These are phyloP conservation scores for Lachnellula willkommii DNA, from an alignment of 2,329 filamentous ascomycete genomes.

Conservation along the genomic window DNA sequence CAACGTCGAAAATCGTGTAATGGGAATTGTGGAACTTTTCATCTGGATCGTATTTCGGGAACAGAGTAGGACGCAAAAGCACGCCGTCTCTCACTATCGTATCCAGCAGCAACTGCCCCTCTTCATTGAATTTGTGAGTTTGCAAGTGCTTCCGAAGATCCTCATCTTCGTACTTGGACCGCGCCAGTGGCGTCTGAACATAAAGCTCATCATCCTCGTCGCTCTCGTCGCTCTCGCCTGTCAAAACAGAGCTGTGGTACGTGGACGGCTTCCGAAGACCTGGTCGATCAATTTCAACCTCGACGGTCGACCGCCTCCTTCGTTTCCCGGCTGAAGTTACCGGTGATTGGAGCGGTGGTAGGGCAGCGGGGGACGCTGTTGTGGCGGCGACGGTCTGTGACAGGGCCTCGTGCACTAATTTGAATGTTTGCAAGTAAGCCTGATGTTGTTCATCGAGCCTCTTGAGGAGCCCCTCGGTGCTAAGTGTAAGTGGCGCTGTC, in stretches of 20 bases:
- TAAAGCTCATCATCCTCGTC: slow-evolving; percentile 36
- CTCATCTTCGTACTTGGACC: slow-evolving; percentile 38
- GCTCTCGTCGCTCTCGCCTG: slow-evolving; percentile 33
- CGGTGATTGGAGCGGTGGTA: background rate
- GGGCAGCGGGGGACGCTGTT: background rate
- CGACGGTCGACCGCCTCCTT: slow-evolving; percentile 12
- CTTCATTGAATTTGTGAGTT: slow-evolving; percentile 38
- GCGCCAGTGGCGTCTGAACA: slow-evolving; percentile 36
- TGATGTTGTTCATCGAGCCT: slow-evolving; percentile 25
- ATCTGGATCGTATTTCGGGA: slow-evolving; percentile 17
- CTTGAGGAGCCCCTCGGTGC: slow-evolving; percentile 21
- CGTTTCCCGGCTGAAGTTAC: background rate
- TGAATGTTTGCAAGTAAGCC: slow-evolving; percentile 24
- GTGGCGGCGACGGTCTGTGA: slow-evolving; percentile 4
- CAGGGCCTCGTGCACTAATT: slow-evolving; percentile 23
- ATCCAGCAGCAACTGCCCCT: slow-evolving; percentile 37
- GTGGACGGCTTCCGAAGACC: slow-evolving; percentile 8
- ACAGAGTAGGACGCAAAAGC: slow-evolving; percentile 17
- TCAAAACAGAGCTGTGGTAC: slow-evolving; percentile 17
- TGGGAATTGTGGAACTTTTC: slow-evolving; percentile 23
- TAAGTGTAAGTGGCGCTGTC: slow-evolving; percentile 3
- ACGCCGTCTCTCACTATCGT: slow-evolving; percentile 20
- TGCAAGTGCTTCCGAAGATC: slow-evolving; percentile 41
- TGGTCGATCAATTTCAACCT: slow-evolving; percentile 9
- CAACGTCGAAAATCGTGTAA: slow-evolving; percentile 27